phyloP scores from a whole-genome alignment of 1,284 basidiomycete species.

The Puccinia brachypodii region DNA sequence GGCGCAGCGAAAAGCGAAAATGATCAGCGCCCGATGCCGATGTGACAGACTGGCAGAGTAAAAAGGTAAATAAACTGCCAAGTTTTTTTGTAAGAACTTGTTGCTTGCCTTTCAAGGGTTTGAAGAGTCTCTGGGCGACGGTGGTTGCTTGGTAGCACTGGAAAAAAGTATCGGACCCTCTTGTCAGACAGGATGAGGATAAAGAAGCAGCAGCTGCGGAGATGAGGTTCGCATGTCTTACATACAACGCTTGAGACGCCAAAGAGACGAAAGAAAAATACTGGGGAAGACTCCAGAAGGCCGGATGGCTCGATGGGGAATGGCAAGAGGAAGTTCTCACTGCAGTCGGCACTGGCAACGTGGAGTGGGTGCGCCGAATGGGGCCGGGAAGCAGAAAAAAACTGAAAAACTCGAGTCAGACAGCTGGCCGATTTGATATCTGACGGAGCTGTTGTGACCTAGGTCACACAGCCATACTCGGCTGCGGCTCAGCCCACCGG shows the following conservation, averaged over 20 bases:
- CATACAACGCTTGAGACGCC: constrained; percentile 16
- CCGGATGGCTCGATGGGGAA: constrained; percentile 26
- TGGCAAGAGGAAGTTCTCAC: constrained; percentile 5
- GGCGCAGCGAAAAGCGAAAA: neutral
- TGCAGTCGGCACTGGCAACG: constrained; percentile 30
- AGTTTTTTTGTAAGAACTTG: too few species aligned
- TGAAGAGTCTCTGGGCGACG: neutral
- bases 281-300: constrained; percentile 17
- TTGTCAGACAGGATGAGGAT: neutral
- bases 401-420: constrained; percentile 3
- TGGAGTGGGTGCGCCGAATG: constrained; percentile 22
- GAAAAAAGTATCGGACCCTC: neutral
- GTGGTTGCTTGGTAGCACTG: neutral
- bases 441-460: too few species aligned
- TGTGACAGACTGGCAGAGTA: neutral
- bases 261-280: constrained; percentile 8
- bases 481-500: too few species aligned
- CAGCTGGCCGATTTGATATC: constrained; percentile 27
- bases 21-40: too few species aligned
- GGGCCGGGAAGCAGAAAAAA: neutral
- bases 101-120: neutral
- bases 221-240: neutral
- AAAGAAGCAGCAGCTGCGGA: neutral
- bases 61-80: too few species aligned
- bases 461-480: too few species aligned